Conservation (phyloP, 305 asterid species). For the Galium porrigens region DNA sequence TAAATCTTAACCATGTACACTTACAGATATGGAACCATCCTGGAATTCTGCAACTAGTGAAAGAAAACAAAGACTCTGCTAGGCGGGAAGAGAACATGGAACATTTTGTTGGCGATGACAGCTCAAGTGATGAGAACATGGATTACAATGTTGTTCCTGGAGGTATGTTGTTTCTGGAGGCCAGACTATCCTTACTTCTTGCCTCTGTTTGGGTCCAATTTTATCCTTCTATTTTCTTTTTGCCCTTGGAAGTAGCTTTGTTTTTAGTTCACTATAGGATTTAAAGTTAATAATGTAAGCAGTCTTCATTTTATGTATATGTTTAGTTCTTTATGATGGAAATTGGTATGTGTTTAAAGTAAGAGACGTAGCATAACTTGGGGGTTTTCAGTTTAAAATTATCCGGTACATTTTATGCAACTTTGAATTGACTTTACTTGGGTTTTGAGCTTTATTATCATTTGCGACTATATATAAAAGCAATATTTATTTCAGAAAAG, state of each 20-base stretch:
- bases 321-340: background rate
- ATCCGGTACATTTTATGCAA: background rate
- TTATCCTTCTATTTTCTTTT: background rate
- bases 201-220: background rate
- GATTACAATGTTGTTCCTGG: conserved; percentile 59
- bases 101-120: conserved; percentile 52
- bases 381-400: background rate
- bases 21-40: conserved; percentile 98
- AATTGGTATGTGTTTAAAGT: background rate
- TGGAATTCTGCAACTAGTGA: conserved; percentile 78
- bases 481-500: conserved; percentile 45
- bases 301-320: background rate
- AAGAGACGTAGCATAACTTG: background rate
- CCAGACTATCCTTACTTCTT: conserved; percentile 1
- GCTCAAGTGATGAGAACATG: conserved; percentile 76
- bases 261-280: background rate
- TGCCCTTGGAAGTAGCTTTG: background rate
- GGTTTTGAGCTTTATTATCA: background rate
- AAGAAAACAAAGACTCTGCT: conserved; percentile 51
- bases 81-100: conserved; percentile 58
- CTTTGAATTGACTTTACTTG: background rate
- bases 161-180: conserved; percentile 31
- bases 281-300: background rate
- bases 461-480: background rate
- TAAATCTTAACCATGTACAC: conserved; percentile 5